Base-by-base conservation (phyloP, 306 rosid genomes). In the Psophocarpus tetragonolobus region DNA sequence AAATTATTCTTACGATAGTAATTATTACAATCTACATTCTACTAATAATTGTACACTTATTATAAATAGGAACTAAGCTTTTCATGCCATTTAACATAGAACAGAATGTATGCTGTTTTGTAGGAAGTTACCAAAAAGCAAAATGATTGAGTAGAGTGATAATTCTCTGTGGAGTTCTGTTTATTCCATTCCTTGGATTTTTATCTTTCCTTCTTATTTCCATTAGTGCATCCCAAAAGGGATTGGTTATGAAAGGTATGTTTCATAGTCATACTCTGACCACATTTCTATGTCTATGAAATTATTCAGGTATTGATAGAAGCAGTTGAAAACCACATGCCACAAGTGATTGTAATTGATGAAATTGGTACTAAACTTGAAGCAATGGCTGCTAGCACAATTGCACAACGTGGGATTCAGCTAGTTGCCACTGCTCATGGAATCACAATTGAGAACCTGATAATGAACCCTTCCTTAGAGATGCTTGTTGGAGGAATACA, bases 251-350 rank as follows among this genome's bases (percentile, higher is more conserved):
- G 48, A 48, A 35, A 26, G 26, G 39, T 35, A 69, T 24, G 14
- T 54, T 15, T 35, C 42, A 14, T 9, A 9, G 12, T 11, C 29
- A 20, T 6, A 73, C 44, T 61, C 39, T 82, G 24, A 66, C 44
- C 47, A 53, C 68, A 67, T 66, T 68, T 56, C 58, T 33, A 24
- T 67, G 69, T 73, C 72, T 61, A 5, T 80, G 41, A 4, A 56
- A 77, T 67, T 85, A 18, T 67, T 72, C 78, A 95, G 98, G 93
- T 95, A 75, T 85, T 95, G 89, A 95, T 92, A 60, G 99, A 95
- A 85, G 99, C 97, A 58, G 98, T 95, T 62, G 98, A 95, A 91
- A 95, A 95, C 81, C 98, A 95, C 78, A 95, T 92, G 98, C 98
- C 97, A 7, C 97, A 95, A 88, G 98, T 92, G 45, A 95, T 95